Conservation (phyloP, 1,284 basidiomycete genomes). For the Sporisorium sorghi region DNA sequence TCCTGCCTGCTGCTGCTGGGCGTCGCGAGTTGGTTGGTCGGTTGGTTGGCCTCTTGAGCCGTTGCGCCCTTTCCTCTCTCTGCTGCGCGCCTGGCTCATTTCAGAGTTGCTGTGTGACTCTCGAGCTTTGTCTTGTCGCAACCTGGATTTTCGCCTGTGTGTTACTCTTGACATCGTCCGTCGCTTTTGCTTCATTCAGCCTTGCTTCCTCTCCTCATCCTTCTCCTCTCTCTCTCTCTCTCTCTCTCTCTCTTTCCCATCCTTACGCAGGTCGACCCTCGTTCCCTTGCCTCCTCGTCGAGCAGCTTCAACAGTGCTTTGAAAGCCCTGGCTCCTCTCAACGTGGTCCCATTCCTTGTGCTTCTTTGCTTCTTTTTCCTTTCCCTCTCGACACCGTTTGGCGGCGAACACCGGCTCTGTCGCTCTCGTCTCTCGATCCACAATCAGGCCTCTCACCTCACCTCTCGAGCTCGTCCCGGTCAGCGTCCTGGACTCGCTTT, state of each 20-base stretch:
- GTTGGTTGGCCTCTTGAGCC: neutral
- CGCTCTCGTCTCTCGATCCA: neutral
- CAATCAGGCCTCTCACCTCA: no score
- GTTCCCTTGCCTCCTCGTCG: conserved; percentile 2
- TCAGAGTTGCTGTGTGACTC: neutral
- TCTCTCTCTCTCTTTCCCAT: neutral
- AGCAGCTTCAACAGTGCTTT: conserved; percentile 30
- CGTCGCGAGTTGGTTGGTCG: no score
- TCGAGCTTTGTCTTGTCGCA: neutral
- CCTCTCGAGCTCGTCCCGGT: no score
- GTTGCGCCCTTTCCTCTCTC: neutral
- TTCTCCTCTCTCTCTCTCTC: no score
- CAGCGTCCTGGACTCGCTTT: conserved; percentile 21
- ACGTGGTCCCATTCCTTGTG: neutral
- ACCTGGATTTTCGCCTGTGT: conserved; percentile 2
- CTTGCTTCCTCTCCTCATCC: conserved; percentile 11
- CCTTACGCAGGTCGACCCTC: conserved; percentile 36
- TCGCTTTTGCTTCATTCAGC: neutral
- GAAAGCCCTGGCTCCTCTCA: conserved; percentile 29
- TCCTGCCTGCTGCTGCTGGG: conserved; percentile 9
- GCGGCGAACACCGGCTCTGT: neutral
- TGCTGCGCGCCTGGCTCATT: neutral
- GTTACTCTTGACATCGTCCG: conserved; percentile 3
- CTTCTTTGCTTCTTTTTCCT: conserved; percentile 5
- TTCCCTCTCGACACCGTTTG: neutral